Percentiles rank a stretch among this genome's conserved stretches.
Conservation (phyloP, 2,329 filamentous ascomycete genomes). For the Hypoxylon sp. region DNA sequence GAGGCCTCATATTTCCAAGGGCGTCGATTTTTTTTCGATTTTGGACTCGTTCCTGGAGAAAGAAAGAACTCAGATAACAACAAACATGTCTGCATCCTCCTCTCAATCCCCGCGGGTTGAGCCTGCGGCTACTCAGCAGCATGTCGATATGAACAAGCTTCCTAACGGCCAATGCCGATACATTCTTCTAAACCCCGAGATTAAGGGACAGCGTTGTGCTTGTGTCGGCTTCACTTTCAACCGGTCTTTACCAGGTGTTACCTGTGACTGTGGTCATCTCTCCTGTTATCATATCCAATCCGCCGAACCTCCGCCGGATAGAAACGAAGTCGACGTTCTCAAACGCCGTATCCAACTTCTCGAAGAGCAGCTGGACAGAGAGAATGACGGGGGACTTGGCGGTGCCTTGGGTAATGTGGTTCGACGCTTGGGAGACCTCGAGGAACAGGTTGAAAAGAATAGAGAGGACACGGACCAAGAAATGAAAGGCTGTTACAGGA, state of each 20-base stretch:
- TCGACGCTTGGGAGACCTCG: slow-evolving; percentile 58
- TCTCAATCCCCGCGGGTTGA: slow-evolving; percentile 43
- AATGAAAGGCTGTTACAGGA: slow-evolving; percentile 63
- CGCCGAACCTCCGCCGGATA: slow-evolving; percentile 55
- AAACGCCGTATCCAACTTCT: slow-evolving; percentile 56
- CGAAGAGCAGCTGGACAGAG: slow-evolving; percentile 54
- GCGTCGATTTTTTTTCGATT: too few species aligned
- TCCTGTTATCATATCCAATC: slow-evolving; percentile 65
- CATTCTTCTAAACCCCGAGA: slow-evolving; percentile 64
- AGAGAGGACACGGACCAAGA: slow-evolving; percentile 61
- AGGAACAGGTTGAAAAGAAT: slow-evolving; percentile 63
- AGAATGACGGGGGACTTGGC: slow-evolving; percentile 50
- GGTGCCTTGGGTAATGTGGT: slow-evolving; percentile 47
- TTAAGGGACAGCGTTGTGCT: slow-evolving; percentile 66
- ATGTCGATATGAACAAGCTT: slow-evolving; percentile 56
- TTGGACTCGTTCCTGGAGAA: too few species aligned
- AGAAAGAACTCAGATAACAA: too few species aligned
- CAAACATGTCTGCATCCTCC: slow-evolving; percentile 42
- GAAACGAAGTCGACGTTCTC: slow-evolving; percentile 58
- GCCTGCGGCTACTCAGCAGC: slow-evolving; percentile 29
- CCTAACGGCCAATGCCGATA: slow-evolving; percentile 68
- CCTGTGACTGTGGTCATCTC: slow-evolving; percentile 67
- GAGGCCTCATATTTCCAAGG: slow-evolving; percentile 34
- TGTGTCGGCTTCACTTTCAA: slow-evolving; percentile 67
- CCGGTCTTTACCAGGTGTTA: slow-evolving; percentile 60